Conservation (phyloP, 306 rosid genomes). For the Senna siamea region DNA sequence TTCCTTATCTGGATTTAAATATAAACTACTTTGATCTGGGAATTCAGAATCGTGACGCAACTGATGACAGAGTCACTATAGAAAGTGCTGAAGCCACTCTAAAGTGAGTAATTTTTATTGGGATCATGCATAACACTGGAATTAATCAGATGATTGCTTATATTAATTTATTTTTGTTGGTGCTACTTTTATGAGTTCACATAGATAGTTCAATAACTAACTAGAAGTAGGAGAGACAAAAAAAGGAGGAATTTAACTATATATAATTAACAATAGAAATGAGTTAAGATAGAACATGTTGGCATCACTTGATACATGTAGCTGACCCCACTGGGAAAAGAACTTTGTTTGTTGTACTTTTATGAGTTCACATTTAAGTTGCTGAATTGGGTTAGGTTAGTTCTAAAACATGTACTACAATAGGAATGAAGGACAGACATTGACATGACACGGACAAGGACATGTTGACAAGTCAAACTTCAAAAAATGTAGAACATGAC, state of each 20-base stretch:
- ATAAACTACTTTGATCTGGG: constrained; percentile 93
- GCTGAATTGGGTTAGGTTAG: neutral
- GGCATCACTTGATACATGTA: too few relatives aligned
- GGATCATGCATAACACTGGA: constrained; percentile 6
- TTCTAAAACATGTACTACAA: neutral
- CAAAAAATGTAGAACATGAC: too few relatives aligned
- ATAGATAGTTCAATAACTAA: too few relatives aligned
- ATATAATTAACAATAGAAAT: too few relatives aligned
- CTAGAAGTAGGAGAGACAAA: too few relatives aligned
- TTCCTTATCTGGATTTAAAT: constrained; percentile 83
- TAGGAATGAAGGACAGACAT: neutral
- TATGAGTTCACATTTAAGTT: neutral
- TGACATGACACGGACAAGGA: too few relatives aligned
- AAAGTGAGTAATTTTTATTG: constrained; percentile 55
- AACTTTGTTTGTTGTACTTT: neutral
- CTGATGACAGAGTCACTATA: constrained; percentile 82
- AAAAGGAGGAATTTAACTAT: too few relatives aligned
- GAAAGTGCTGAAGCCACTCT: constrained; percentile 96
- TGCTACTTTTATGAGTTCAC: neutral
- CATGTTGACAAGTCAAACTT: too few relatives aligned
- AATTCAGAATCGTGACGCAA: constrained; percentile 82
- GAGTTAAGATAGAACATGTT: too few relatives aligned
- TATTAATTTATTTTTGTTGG: neutral
- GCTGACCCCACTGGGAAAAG: too few relatives aligned
- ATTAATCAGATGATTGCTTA: neutral